Base-by-base conservation (phyloP, 1,139 yeast genomes). In the Wickerhamiella pararugosa region DNA sequence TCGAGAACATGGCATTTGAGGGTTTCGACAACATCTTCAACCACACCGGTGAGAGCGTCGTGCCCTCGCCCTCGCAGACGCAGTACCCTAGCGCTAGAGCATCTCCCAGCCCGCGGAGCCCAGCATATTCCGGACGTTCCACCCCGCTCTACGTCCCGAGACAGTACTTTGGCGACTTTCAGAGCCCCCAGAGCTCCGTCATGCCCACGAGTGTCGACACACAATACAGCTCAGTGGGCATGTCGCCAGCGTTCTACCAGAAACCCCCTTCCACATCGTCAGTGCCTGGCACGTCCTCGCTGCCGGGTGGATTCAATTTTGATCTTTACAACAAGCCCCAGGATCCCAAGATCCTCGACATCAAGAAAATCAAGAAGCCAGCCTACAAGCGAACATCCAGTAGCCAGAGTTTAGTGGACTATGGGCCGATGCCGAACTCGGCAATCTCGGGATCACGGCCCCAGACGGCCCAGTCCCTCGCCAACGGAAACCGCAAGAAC, bases 1-100 rank as follows among this genome's bases (percentile, higher is more conserved):
- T 59, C 15, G 61, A 58, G 39, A 60, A 62, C 2, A 46, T 58
- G 43, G 62, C 60, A 1, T 52, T 59, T 32, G 62, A 59, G 42
- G 62, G 62, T 5, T 48, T 58, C 26, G 62, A 58, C 39, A 37
- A 37, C 21, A 37, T 37, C 4, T 40, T 40, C 31, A 8, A 7
- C 29, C 25, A n/a, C 5, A 8, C 10, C 28, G 34, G 27, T 7
- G 29, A 9, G 5, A 25, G 8, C 6, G 33, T n/a, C 21, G 25
- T 15, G n/a, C 29, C 10, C 28, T 40, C 36, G 7, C 37, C 37
- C 31, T 6, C 11, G 25, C 25, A 7, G 15, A 32, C 11, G 10
- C 35, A 15, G 21, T 15, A 15, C 21, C 21, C 21, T 15, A 15
- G 21, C 21, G 21, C 21, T 15, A 15, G 21, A 15, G 21, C 21